phyloP scores from a whole-genome alignment of 257 asterid genomes.

The Euphrasia confusa region DNA sequence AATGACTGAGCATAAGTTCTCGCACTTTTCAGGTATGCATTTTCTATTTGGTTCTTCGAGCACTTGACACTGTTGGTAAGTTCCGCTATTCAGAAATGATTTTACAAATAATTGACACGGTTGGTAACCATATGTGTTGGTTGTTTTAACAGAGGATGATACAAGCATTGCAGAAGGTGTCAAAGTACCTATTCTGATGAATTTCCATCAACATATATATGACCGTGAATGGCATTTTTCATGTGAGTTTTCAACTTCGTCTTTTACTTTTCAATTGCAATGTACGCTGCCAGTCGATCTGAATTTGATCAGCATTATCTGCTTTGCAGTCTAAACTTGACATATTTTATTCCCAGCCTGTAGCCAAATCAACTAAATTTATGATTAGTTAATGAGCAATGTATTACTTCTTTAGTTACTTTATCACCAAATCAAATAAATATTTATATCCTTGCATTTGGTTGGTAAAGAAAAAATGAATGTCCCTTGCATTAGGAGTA shows the following conservation, averaged over 20 bases:
- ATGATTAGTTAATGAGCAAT: no score
- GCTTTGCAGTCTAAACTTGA: conserved; percentile 8
- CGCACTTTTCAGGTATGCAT: conserved; percentile 69
- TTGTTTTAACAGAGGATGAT: conserved; percentile 83
- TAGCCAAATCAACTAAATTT: conserved; percentile 1
- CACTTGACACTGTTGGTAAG: conserved; percentile 98
- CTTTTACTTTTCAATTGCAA: conserved; percentile 14
- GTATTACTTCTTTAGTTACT: not conserved
- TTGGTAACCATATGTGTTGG: conserved; percentile 19
- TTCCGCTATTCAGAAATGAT: conserved; percentile 16
- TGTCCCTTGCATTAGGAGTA: not conserved
- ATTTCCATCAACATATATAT: conserved; percentile 75
- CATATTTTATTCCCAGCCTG: conserved; percentile 10
- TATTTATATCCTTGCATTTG: conserved; percentile 11
- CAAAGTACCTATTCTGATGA: conserved; percentile 80
- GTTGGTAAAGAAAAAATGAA: not conserved
- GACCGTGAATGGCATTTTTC: conserved; percentile 88
- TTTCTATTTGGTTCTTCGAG: conserved; percentile 97
- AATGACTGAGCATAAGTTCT: conserved; percentile 18
- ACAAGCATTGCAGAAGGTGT: conserved; percentile 79
- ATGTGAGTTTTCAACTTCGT: conserved; percentile 54
- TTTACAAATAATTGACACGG: not conserved
- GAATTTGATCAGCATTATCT: conserved; percentile 9
- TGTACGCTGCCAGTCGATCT: no score
- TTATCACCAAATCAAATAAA: conserved; percentile 12